phyloP scores from a whole-genome alignment of 805 yeast species.

The Candida qinlingensis region DNA sequence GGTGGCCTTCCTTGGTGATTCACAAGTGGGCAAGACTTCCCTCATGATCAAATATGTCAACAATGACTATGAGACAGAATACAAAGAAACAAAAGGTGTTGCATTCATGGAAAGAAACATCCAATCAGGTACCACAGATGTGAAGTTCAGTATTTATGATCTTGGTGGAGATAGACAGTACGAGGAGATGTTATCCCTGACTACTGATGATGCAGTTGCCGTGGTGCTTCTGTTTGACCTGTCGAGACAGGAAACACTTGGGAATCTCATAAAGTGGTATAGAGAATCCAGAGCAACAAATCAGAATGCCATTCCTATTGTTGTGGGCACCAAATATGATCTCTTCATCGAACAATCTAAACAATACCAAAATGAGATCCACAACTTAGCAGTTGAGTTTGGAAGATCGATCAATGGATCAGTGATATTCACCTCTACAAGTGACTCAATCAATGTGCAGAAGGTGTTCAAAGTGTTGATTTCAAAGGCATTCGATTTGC shows the following conservation, averaged over 20 bases:
- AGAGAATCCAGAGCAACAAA: constrained; percentile 86
- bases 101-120: constrained; percentile 91
- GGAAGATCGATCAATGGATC: constrained; percentile 87
- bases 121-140: constrained; percentile 77
- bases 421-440: constrained; percentile 83
- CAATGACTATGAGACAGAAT: constrained; percentile 84
- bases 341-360: constrained; percentile 71
- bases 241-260: constrained; percentile 78
- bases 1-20: constrained; percentile 92
- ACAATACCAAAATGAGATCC: constrained; percentile 78
- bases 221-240: constrained; percentile 86
- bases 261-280: constrained; percentile 93
- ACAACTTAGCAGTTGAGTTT: constrained; percentile 75
- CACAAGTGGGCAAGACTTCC: constrained; percentile 93
- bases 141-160: constrained; percentile 92
- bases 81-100: constrained; percentile 92
- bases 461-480: constrained; percentile 88
- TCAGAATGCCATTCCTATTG: constrained; percentile 82
- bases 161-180: constrained; percentile 94
- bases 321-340: constrained; percentile 93
- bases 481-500: constrained; percentile 85
- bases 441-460: constrained; percentile 88
- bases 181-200: constrained; percentile 91
- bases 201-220: constrained; percentile 88
- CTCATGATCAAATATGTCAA: constrained; percentile 97